Evolutionary conservation across 2,329 filamentous ascomycete genomes (phyloP).

Genomic region (Diaporthe vexans): DNA sequence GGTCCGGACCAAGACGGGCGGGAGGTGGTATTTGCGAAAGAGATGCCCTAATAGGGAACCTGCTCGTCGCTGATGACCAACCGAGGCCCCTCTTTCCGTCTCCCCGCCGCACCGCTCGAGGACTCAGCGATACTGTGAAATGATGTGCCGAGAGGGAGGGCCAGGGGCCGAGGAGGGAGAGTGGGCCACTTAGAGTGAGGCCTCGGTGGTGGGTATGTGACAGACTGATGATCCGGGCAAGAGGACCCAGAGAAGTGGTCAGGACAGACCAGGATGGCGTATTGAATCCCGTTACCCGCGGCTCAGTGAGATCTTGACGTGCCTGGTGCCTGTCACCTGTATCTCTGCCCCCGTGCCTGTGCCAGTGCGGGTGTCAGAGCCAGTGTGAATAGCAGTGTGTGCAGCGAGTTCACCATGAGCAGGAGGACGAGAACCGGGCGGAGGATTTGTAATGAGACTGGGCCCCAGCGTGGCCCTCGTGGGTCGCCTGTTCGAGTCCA

Average conservation of each 20-base stretch:
- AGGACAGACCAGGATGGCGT: not conserved
- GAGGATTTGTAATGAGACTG: slow-evolving; percentile 8
- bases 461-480: not conserved
- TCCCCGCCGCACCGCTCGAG: slow-evolving; percentile 8
- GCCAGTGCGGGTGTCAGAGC: not conserved
- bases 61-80: slow-evolving; percentile 14
- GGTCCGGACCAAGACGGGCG: slow-evolving; percentile 4
- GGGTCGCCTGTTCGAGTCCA: not conserved
- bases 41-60: slow-evolving; percentile 29
- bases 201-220: slow-evolving; percentile 14
- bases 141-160: slow-evolving; percentile 1
- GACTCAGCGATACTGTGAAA: slow-evolving; percentile 15
- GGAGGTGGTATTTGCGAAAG: not conserved
- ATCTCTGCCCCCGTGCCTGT: not conserved
- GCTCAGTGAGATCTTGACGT: not conserved
- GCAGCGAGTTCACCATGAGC: not conserved
- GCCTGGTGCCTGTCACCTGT: slow-evolving; percentile 3
- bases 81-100: slow-evolving; percentile 28
- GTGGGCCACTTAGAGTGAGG: slow-evolving; percentile 20
- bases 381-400: not conserved
- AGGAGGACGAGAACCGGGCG: not conserved
- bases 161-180: slow-evolving; percentile 1
- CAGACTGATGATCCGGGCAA: slow-evolving; percentile 1
- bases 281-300: not conserved
- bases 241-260: not conserved